These are phyloP conservation scores for Parathielavia appendiculata DNA, from an alignment of 495 filamentous ascomycete species.

Conservation along the genomic window DNA sequence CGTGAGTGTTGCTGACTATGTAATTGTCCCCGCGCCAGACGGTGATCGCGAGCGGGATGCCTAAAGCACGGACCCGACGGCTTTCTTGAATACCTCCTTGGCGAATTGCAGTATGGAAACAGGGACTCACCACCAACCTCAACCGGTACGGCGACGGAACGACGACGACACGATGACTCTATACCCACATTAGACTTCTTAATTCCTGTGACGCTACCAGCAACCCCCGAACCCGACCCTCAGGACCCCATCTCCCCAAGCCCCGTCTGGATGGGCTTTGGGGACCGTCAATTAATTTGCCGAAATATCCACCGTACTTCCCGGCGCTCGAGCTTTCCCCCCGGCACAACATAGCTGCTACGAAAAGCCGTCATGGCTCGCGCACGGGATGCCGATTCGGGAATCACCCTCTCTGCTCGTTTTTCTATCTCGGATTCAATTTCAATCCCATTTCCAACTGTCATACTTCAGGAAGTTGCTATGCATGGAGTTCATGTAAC, in stretches of 20 bases:
- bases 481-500: not conserved
- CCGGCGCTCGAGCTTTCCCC: not conserved
- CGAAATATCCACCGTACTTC: not conserved
- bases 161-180: constrained; percentile 13
- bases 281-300: not conserved
- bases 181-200: constrained; percentile 17
- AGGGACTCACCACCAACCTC: not conserved
- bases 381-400: not conserved
- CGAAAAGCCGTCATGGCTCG: not conserved
- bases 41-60: constrained; percentile 36
- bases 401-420: not conserved
- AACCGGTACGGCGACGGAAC: not conserved
- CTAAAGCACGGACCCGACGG: constrained; percentile 10
- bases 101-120: not conserved
- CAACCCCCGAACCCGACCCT: not conserved
- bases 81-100: not conserved
- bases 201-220: not conserved
- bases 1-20: constrained; percentile 34
- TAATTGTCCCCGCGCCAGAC: constrained; percentile 31
- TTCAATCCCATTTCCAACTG: not conserved
- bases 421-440: not conserved
- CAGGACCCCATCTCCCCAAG: not conserved
- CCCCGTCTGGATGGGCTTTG: too few species aligned
- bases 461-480: not conserved
- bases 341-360: not conserved